Conservation (phyloP, 2,329 filamentous ascomycete species). For the Colletotrichum sojae region DNA sequence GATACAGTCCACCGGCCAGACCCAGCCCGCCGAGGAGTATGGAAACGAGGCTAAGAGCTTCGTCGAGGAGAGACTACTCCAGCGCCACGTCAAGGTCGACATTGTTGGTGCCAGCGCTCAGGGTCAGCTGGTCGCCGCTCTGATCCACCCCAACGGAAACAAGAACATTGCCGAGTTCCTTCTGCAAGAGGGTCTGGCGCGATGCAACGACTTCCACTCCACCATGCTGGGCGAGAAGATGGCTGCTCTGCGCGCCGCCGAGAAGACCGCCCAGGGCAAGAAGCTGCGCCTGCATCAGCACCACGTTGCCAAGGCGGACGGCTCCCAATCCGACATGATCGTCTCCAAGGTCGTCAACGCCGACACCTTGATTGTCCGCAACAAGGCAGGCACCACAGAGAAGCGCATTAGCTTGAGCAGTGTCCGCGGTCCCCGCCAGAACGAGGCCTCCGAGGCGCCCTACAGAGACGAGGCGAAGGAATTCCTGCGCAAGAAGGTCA, state of each 20-base stretch:
- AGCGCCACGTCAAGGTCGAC: slow-evolving; percentile 86
- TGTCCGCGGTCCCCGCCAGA: slow-evolving; percentile 90
- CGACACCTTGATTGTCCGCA: slow-evolving; percentile 89
- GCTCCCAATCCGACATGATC: slow-evolving; percentile 77
- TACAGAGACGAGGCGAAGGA: slow-evolving; percentile 97
- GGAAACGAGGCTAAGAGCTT: slow-evolving; percentile 92
- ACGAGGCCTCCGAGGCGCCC: slow-evolving; percentile 87
- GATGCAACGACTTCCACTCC: slow-evolving; percentile 96
- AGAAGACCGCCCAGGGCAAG: slow-evolving; percentile 84
- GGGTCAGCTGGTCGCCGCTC: slow-evolving; percentile 88
- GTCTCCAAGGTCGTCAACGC: slow-evolving; percentile 90
- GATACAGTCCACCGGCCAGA: slow-evolving; percentile 82
- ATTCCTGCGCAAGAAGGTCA: slow-evolving; percentile 91
- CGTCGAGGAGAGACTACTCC: slow-evolving; percentile 87
- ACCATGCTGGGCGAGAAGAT: slow-evolving; percentile 92
- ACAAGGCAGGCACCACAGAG: slow-evolving; percentile 84
- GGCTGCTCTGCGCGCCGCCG: slow-evolving; percentile 86
- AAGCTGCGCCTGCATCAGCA: slow-evolving; percentile 86
- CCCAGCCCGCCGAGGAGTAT: slow-evolving; percentile 88
- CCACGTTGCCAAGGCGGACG: slow-evolving; percentile 78
- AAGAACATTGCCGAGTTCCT: slow-evolving; percentile 84
- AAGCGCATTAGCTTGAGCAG: slow-evolving; percentile 95
- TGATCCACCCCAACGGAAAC: slow-evolving; percentile 91
- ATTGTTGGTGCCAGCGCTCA: slow-evolving; percentile 91
- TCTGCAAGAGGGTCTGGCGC: slow-evolving; percentile 88